Percentiles rank a stretch among this genome's conserved stretches.
Evolutionary conservation across 257 asterid genomes (phyloP).

Genomic region (Gentiana macrophylla): DNA sequence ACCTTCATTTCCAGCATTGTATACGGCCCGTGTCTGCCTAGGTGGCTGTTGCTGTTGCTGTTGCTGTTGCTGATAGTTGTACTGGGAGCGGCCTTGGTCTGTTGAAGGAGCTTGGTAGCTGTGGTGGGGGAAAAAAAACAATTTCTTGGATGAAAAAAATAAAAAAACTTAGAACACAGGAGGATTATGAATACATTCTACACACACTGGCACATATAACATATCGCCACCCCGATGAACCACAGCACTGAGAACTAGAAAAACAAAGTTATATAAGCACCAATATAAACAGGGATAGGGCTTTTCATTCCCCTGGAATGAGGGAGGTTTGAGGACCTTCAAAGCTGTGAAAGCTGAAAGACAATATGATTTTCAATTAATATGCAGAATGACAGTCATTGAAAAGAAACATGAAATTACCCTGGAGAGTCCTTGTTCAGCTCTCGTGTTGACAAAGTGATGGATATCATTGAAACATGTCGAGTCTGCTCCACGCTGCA

Average conservation of each 20-base stretch:
- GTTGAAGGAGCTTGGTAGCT: constrained; percentile 75
- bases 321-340: not conserved
- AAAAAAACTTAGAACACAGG: too few relatives aligned
- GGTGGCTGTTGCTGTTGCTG: constrained; percentile 32
- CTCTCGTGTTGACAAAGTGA: constrained; percentile 67
- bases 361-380: not conserved
- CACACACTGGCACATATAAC: too few relatives aligned
- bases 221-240: too few relatives aligned
- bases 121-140: not conserved
- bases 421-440: constrained; percentile 89
- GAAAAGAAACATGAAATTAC: constrained; percentile 22
- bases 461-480: constrained; percentile 90
- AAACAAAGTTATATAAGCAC: too few relatives aligned
- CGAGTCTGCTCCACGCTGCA: constrained; percentile 98
- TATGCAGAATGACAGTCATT: not conserved
- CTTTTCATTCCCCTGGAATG: too few relatives aligned
- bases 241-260: too few relatives aligned
- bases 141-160: not conserved
- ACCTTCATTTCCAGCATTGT: constrained; percentile 60
- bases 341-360: not conserved
- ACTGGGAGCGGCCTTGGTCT: constrained; percentile 39
- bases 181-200: too few relatives aligned
- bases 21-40: constrained; percentile 43
- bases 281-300: too few relatives aligned
- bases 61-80: constrained; percentile 47